Conservation (phyloP, 139 green algal genomes). For the Chlamydomonas sphaeroides region DNA sequence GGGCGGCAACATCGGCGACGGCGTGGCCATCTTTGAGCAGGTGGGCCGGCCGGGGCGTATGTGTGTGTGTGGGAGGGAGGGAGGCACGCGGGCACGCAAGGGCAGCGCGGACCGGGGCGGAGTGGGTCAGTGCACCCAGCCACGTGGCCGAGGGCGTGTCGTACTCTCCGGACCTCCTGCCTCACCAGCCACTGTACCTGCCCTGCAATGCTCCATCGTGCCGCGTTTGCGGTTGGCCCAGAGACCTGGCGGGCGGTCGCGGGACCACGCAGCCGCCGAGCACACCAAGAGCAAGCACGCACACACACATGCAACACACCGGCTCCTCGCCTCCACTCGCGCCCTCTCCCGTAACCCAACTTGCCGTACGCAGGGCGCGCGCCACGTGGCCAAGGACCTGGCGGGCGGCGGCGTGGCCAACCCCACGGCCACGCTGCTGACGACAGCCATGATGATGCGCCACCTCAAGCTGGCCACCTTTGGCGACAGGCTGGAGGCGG, state of each 20-base stretch:
- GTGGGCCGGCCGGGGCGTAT: neutral
- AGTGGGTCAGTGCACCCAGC: no score
- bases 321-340: neutral
- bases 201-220: no score
- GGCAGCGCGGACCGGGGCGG: no score
- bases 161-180: no score
- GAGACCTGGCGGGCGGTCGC: no score
- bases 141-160: no score
- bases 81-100: no score
- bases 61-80: no score
- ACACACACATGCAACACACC: neutral
- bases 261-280: no score
- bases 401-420: constrained; percentile 78
- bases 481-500: constrained; percentile 38
- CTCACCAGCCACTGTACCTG: no score
- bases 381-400: constrained; percentile 41
- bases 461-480: constrained; percentile 75
- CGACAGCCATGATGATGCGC: constrained; percentile 91
- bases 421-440: constrained; percentile 92
- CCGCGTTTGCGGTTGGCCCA: no score
- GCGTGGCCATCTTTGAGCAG: constrained; percentile 71
- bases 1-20: constrained; percentile 79
- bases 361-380: constrained; percentile 5
- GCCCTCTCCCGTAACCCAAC: neutral
- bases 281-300: no score